These are phyloP conservation scores for Serendipita vermifera DNA, from an alignment of 768 basidiomycete species.

Conservation along the genomic window DNA sequence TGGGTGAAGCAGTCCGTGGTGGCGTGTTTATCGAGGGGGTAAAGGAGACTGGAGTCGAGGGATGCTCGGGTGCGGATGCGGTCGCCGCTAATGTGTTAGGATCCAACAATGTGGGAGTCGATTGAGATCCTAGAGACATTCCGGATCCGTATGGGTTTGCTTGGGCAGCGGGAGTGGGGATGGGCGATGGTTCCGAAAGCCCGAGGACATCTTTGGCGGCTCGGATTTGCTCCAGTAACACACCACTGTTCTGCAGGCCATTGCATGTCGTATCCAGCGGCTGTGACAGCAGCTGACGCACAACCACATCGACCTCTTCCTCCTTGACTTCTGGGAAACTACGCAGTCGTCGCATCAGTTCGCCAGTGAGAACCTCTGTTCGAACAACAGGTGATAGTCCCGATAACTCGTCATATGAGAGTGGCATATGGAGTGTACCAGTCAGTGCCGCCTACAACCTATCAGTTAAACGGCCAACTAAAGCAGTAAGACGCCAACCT, in stretches of 20 bases:
- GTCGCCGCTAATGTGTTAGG: constrained; percentile 52
- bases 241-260: constrained; percentile 56
- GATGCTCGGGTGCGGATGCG: constrained; percentile 82
- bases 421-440: constrained; percentile 66
- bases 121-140: background rate
- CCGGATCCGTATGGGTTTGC: background rate
- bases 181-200: constrained; percentile 20
- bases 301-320: constrained; percentile 47
- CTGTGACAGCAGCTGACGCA: constrained; percentile 56
- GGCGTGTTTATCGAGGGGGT: constrained; percentile 65
- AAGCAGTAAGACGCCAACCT: constrained; percentile 32
- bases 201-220: constrained; percentile 23
- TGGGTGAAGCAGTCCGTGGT: constrained; percentile 71
- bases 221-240: constrained; percentile 51
- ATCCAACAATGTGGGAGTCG: constrained; percentile 46
- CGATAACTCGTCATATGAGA: constrained; percentile 78
- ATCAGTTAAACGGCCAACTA: constrained; percentile 9
- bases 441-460: constrained; percentile 58
- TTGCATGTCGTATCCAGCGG: constrained; percentile 66
- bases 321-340: constrained; percentile 29
- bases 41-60: constrained; percentile 72
- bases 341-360: constrained; percentile 57
- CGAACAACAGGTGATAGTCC: constrained; percentile 76
- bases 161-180: constrained; percentile 26
- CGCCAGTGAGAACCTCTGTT: constrained; percentile 73